Evolutionary conservation across 2,329 filamentous ascomycete species (phyloP), one percentile per base, ranked within the genome.

Genomic region (Leptographium galeiforme): DNA sequence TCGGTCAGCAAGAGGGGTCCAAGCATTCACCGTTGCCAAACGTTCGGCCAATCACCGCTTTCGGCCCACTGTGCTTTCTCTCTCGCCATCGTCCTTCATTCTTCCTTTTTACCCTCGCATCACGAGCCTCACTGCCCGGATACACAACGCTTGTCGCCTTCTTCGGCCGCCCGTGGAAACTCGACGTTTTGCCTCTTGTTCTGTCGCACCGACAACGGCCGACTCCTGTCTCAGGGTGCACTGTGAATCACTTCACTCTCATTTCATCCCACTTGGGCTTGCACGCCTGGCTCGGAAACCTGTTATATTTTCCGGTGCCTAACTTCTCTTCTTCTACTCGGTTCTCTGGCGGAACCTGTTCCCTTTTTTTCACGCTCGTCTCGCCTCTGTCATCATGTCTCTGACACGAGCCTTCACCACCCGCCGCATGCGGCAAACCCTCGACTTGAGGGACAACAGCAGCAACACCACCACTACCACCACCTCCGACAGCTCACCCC

Each of bases 391-490:
- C 56, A 58, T 47, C n/a, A 63, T 64, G 66, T 67, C 66, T 50
- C 57, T 90, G 61, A 77, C 82, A 51, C 78, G 86, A 64, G 85
- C 84, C 55, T 85, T 90, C 66, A 84, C 80, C 40, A 86, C 82
- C 60, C 79, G 81, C 67, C 80, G 82, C 68, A 72, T 71, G 60
- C 85, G 81, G 72, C 75, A 78, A 60, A 69, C 70, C 56, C 64
- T 72, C 57, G 69, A 75, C 57, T 62, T 73, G 30, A 11, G 16
- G 4, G 32, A 36, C 7, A 48, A 25, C 43, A 45, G 11, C 45
- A 72, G 73, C 32, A 71, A 72, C 32, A n/a, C 60, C 62, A 54
- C 48, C 25, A 52, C 19, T n/a, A 25, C 25, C 25, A 25, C 25
- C 25, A 25, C 25, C n/a, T 62, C 68, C 41, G 65, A 69, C 38